Conservation (phyloP, 2,329 filamentous ascomycete species). For the Neofusicoccum umdonicola region DNA sequence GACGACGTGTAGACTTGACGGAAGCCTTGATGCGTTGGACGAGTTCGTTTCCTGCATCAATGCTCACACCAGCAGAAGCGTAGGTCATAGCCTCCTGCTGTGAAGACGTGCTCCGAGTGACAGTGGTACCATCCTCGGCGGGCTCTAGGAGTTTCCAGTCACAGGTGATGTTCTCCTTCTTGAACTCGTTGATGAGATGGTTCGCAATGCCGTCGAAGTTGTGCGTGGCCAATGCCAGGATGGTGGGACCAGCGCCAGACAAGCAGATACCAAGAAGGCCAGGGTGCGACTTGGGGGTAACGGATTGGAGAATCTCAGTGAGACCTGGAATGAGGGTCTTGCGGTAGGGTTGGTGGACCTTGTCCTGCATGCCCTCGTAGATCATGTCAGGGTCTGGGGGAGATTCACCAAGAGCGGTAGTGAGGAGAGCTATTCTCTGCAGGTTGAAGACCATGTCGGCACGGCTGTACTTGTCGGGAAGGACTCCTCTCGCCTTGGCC, state of each 20-base stretch:
- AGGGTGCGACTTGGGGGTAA: slow-evolving; percentile 82
- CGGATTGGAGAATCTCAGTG: slow-evolving; percentile 83
- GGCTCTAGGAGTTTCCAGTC: slow-evolving; percentile 86
- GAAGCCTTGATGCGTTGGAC: slow-evolving; percentile 88
- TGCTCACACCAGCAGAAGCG: slow-evolving; percentile 87
- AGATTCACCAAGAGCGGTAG: slow-evolving; percentile 82
- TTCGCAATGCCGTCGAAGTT: slow-evolving; percentile 86
- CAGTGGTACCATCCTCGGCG: slow-evolving; percentile 65
- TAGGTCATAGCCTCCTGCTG: slow-evolving; percentile 66
- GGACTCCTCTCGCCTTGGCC: slow-evolving; percentile 79
- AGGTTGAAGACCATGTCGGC: slow-evolving; percentile 93
- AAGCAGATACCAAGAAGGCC: slow-evolving; percentile 92
- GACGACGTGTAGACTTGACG: slow-evolving; percentile 78
- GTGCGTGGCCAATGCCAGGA: slow-evolving; percentile 84
- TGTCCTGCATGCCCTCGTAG: slow-evolving; percentile 98
- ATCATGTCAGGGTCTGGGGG: slow-evolving; percentile 92
- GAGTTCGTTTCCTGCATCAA: slow-evolving; percentile 89
- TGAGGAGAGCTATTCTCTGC: slow-evolving; percentile 86
- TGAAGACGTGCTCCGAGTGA: slow-evolving; percentile 27
- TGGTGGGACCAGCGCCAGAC: slow-evolving; percentile 91
- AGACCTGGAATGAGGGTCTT: slow-evolving; percentile 88
- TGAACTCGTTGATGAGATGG: slow-evolving; percentile 73
- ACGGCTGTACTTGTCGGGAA: slow-evolving; percentile 76
- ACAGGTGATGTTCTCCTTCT: slow-evolving; percentile 70
- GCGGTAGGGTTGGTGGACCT: slow-evolving; percentile 94